Evolutionary conservation across 2,329 filamentous ascomycete genomes (phyloP), one percentile per base, ranked within the genome.

Genomic region (Diaporthe sp.): DNA sequence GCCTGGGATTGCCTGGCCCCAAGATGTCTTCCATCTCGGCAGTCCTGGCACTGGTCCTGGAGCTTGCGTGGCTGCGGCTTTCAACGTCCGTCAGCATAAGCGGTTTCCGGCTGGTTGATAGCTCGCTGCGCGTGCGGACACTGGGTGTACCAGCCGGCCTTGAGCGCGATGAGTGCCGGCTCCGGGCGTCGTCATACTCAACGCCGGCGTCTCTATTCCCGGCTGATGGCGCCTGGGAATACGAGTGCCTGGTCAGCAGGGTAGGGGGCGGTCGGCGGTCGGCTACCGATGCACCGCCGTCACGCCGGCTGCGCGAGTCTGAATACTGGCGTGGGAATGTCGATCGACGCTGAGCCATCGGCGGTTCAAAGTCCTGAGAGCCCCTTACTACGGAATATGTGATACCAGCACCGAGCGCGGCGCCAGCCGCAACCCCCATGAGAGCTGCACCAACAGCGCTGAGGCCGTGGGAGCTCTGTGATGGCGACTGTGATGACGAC

Each of bases 311-410:
- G n/a, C 79, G 80, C 55, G 81, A 80, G 42, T 81, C 81, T 9
- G 81, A 80, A 65, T 81, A 82, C 28, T 80, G 79, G 25, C 85
- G 85, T 39, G 87, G 86, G 76, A 83, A 88, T n/a, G 87, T 88
- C 17, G 86, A 83, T 31, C 87, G 85, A 67, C 88, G 85, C 34
- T 84, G 81, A 68, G 88, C 83, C 17, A 79, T 61, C 7, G 86
- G 85, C 28, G 80, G 79, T 15, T 88, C 86, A 68, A 84, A 84
- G 25, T 85, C 85, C 68, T 88, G 84, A 9, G 83, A 82, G 9
- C 83, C 92, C 78, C 90, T 92, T 77, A 92, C 88, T 86, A 95
- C 92, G 31, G 91, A 92, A 83, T 97, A 98, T 13, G 94, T 87
- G 31, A 90, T 77, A n/a, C 86, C 86, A 34, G 86, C 87, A 19